These are phyloP conservation scores for Sugiyamaella valdiviana DNA, from an alignment of 805 yeast genomes.

Conservation along the genomic window DNA sequence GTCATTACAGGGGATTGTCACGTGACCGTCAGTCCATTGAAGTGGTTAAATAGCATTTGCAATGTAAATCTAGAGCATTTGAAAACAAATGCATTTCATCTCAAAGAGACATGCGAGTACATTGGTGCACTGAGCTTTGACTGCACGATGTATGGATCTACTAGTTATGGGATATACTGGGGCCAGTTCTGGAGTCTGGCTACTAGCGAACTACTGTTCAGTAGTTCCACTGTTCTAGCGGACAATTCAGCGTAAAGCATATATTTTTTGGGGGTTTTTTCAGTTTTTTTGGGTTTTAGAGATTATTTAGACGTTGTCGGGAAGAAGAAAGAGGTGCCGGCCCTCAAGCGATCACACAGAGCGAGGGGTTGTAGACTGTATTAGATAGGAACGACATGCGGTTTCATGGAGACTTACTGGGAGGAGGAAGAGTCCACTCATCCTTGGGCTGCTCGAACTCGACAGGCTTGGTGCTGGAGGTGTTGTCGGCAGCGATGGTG, in stretches of 20 bases:
- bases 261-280: neutral
- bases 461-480: constrained; percentile 3
- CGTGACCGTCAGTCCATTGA: too few species aligned
- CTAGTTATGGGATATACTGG: too few species aligned
- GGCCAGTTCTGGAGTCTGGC: too few species aligned
- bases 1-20: too few species aligned
- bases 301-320: neutral
- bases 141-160: too few species aligned
- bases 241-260: neutral
- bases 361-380: neutral
- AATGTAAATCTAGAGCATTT: too few species aligned
- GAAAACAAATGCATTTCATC: too few species aligned
- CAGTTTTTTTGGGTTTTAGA: neutral
- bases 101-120: too few species aligned
- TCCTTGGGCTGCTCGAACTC: constrained; percentile 9
- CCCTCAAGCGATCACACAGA: neutral
- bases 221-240: too few species aligned
- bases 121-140: too few species aligned
- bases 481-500: constrained; percentile 1
- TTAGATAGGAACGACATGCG: neutral
- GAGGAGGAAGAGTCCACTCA: constrained; percentile 2
- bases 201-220: too few species aligned
- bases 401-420: neutral
- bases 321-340: neutral
- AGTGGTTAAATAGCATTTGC: too few species aligned